Evolutionary conservation across 352 stramenopile genomes (phyloP), one percentile per base, ranked within the genome.

Genomic region (Phytopythium litorale): DNA sequence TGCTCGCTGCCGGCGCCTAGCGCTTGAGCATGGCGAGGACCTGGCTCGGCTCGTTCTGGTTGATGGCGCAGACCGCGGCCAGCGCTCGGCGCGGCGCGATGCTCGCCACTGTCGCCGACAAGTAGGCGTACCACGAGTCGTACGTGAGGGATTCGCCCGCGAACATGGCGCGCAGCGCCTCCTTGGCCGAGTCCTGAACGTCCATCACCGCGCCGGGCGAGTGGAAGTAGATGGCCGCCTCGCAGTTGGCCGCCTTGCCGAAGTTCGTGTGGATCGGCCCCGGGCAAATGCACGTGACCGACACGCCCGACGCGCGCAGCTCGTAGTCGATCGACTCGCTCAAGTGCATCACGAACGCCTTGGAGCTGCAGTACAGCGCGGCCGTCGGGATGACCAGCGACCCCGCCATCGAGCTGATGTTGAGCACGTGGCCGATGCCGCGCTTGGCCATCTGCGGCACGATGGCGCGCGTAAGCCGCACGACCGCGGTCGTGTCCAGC

Each of bases 261-360:
- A 93, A 83, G 55, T 93, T 89, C 12, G 84, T 88, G 43, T 87
- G 71, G 51, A 89, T 65, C 8, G 83, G 66, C 1, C 84, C 87
- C 1, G 81, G 75, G 48, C 72, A 72, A 52, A 91, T 82, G 63
- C 73, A 84, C 19, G 85, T 96, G 45, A 92, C 71, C 4, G 73
- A 79, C 52, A 94, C 79, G 7, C 77, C 73, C 3, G 73, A 79
- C 46, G 67, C 63, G 25, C 83, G 76, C 49, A 92, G 58, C 58
- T 96, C 87, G 62, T 91, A 89, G 56, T 84, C 80, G 35, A 94
- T 69, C 37, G 72, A 76, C 48, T 89, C 73, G 38, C 72, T 90
- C 40, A 94, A 91, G 54, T 73, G 79, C 38, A 80, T 70, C 18
- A 94, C 62, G 48, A 87, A 89, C 15, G 75, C 68, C 71, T 94